Conservation (phyloP, 306 rosid genomes). For the Morella rubra region DNA sequence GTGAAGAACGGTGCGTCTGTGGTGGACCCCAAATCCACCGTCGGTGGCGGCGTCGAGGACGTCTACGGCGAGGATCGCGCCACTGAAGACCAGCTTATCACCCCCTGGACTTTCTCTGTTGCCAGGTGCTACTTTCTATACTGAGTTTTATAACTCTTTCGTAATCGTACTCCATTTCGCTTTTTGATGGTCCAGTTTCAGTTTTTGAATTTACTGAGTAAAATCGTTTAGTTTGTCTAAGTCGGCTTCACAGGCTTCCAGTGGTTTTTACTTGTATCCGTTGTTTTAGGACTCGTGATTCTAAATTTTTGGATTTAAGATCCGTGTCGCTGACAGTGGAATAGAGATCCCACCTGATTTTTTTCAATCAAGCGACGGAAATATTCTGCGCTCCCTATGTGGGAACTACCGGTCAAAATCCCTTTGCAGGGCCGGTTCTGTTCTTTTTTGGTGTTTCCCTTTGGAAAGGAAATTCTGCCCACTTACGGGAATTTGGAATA, state of each 20-base stretch:
- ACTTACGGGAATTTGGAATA: too few relatives aligned
- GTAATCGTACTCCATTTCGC: not conserved
- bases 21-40: slow-evolving; percentile 65
- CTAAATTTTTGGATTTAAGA: too few relatives aligned
- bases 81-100: slow-evolving; percentile 80
- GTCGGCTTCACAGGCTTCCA: not conserved
- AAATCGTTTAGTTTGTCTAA: not conserved
- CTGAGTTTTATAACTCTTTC: not conserved
- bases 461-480: not conserved
- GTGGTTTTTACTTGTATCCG: not conserved
- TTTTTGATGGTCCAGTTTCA: not conserved
- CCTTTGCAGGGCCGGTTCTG: too few relatives aligned
- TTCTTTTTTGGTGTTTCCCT: too few relatives aligned
- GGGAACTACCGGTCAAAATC: too few relatives aligned
- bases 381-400: too few relatives aligned
- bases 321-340: too few relatives aligned
- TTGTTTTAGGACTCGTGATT: too few relatives aligned
- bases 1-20: slow-evolving; percentile 61
- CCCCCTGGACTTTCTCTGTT: slow-evolving; percentile 92
- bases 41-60: slow-evolving; percentile 82
- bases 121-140: slow-evolving; percentile 59
- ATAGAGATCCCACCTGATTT: too few relatives aligned
- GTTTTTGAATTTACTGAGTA: not conserved
- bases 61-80: slow-evolving; percentile 88
- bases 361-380: too few relatives aligned